These are phyloP conservation scores for Dactylonectria estremocensis DNA, from an alignment of 2,329 filamentous ascomycete species.

Conservation along the genomic window DNA sequence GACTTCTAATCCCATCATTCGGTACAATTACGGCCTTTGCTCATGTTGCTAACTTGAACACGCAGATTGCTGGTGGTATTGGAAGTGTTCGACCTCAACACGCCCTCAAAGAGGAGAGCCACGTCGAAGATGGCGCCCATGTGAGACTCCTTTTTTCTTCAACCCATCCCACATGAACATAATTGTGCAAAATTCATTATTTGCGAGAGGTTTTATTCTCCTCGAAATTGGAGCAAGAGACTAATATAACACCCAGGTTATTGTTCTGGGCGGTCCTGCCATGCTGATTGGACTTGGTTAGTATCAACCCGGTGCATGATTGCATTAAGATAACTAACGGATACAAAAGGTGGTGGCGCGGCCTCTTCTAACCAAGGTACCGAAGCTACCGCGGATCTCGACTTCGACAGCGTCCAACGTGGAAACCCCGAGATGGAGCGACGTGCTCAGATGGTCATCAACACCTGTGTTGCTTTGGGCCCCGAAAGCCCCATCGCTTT, in stretches of 20 bases:
- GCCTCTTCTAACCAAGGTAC: constrained; percentile 92
- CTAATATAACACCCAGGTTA: constrained; percentile 58
- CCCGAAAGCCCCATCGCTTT: constrained; percentile 91
- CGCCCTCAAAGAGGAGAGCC: constrained; percentile 84
- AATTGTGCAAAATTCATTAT: neutral
- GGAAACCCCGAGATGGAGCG: constrained; percentile 98
- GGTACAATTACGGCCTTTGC: neutral
- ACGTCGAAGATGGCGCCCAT: constrained; percentile 90
- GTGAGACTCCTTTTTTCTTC: constrained; percentile 42
- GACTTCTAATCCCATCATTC: neutral
- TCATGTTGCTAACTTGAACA: neutral
- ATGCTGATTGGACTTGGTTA: constrained; percentile 95
- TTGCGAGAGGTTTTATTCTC: too few species aligned
- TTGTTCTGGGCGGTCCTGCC: constrained; percentile 94
- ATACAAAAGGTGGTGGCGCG: constrained; percentile 76
- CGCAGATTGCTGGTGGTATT: constrained; percentile 88
- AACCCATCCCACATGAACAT: neutral
- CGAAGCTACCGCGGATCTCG: constrained; percentile 90
- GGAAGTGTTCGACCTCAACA: constrained; percentile 93
- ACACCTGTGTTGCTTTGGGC: constrained; percentile 89
- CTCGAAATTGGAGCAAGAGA: neutral
- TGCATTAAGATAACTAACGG: neutral
- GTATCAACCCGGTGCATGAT: neutral
- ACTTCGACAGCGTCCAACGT: constrained; percentile 97
- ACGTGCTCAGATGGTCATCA: constrained; percentile 97